Base-by-base conservation (phyloP, 176 grass and related monocot genomes). In the Juncus effusus region DNA sequence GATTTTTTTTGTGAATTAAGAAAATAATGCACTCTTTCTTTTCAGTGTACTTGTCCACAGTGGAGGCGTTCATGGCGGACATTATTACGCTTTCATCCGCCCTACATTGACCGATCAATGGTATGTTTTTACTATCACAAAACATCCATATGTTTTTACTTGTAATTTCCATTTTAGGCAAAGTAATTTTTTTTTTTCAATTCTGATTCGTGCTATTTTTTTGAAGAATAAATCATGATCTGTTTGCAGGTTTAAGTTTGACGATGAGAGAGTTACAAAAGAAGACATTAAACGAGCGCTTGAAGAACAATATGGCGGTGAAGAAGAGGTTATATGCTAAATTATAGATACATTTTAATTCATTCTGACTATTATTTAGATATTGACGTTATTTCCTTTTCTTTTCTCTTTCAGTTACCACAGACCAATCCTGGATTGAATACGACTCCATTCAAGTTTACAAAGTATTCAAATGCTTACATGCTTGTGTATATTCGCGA, bases 401-500 rank as follows among this genome's bases (percentile, higher is more conserved):
- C 72, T 76, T 76, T 42, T 13, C 36, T 73, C 62, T 73, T 78
- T 53, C 83, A 99, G 95, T 82, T 99, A 78, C 89, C 89, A 13
- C 95, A 89, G 73, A 84, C 78, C 65, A 99, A 99, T 94, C 95
- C 95, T 62, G 95, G 85, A 44, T 87, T 99, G 69, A 99, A 99
- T 57, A 99, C 85, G 61, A 80, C 81, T 60, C 95, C 95, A n/a
- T 94, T 99, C 66, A 99, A 99, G 78, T 99, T 99, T 56, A 99
- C 95, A 38, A 99, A 99, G 65, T 94, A 99, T 73, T 99, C 89
- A 38, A 99, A 99, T 51, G 94, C 94, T 36, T 99, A 99, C 73
- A 99, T 99, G 94, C 88, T 99, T 75, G 94, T 99, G n/a, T 99
- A 99, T 77, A 93, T 99, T 80, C 88, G 94, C 67, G 88, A 93